Base-by-base conservation (phyloP, 352 stramenopile species). In the Globisporangium heterothallicum region DNA sequence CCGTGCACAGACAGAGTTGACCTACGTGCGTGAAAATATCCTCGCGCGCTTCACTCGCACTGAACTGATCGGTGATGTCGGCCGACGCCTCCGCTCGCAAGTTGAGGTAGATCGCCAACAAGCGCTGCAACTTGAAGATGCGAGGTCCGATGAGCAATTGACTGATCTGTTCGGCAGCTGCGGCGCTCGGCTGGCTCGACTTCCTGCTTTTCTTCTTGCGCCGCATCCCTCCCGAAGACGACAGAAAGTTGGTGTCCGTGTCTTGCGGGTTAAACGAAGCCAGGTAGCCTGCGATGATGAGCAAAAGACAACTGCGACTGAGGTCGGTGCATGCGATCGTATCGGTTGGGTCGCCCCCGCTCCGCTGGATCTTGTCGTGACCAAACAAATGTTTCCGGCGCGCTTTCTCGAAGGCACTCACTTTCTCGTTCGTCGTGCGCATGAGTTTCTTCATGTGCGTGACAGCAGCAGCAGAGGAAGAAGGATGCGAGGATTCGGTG, bases 201-300 rank as follows among this genome's bases (percentile, higher is more conserved):
- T 70, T 76, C 13, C 59, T 65, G 40, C 42, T 35, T 18, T 70
- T 70, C 18, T 82, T 81, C 59, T 81, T 86, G 16, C 70, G 73
- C 25, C 73, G 69, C 46, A 58, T 35, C 14, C 72, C 72, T 4
- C 65, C 66, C 12, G 76, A 75, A 16, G 73, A 86, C 42, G 82
- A 86, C 10, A 93, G 67, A 32, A 89, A 93, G 40, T 78, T 68
- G 14, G 66, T 53, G 63, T 93, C 82, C 0, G 66, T 77, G 53
- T 88, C 78, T 48, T 93, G 75, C 4, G 80, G 78, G 45, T 86
- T 93, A 55, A 93, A 93, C 9, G 79, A 91, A 16, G 82, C 75
- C 32, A 93, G 42, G 50, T 84, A 90, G 0, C 72, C 73, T 19
- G 82, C 82, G 38, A 93, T 54, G 22, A 93, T 66, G 36, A 93